Base-by-base conservation (phyloP, 345 rosid species). In the Melastoma malabathricum region DNA sequence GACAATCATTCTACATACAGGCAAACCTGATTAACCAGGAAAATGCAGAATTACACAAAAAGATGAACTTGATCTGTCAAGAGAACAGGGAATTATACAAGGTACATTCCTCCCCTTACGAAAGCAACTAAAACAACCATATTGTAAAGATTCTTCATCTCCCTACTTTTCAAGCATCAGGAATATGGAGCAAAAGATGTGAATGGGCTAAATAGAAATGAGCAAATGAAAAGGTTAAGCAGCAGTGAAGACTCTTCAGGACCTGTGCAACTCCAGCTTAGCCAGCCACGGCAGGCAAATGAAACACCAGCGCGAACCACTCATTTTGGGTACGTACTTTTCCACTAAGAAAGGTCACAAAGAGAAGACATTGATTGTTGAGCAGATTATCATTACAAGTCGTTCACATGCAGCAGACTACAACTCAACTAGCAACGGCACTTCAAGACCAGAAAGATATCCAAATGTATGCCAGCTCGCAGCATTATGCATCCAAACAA, bases 211-310 rank as follows among this genome's bases (percentile, higher is more conserved):
- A 65, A 60, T 46, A 68, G 65, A 59, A 68, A 48, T 51, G 60
- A 72, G 56, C 72, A 67, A 54, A 73, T 68, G 50, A 72, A 72
- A 71, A 72, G 75, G 60, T 72, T 65, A 52, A 62, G 53, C 53
- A 61, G 58, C 31, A 69, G 49, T 53, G 90, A 81, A 57, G 88
- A 81, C 62, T 68, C 76, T 15, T 64, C 63, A 55, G 64, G 51
- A 58, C 93, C 85, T 63, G 84, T 68, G 46, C 63, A 56, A 51
- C 89, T 85, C 69, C 93, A 74, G 60, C 78, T 79, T 51, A 79
- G 83, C 69, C 81, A 74, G 71, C 85, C 86, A 58, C 71, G 62
- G 55, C 80, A 72, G 56, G 77, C 59, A 49, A 63, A 66, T 1
- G 74, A 78, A 50, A 64, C 75, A 51, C 72, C 72, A 27, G 8